Conservation (phyloP, 345 rosid species). For the Pugionium dolabratum region DNA sequence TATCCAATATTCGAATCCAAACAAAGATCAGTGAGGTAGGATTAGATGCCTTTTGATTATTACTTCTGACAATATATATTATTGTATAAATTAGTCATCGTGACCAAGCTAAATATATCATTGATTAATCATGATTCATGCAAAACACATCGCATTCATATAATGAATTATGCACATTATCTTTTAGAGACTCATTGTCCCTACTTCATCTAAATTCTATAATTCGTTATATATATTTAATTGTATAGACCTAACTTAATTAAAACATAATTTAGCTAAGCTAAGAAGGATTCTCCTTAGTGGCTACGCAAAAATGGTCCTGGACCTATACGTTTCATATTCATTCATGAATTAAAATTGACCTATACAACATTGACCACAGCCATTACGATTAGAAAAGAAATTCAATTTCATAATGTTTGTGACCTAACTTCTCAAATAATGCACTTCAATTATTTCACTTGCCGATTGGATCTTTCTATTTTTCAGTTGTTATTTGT, state of each 20-base stretch:
- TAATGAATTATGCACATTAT: constrained; percentile 18
- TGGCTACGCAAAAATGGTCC: constrained; percentile 29
- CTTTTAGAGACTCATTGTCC: constrained; percentile 24
- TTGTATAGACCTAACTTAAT: not conserved
- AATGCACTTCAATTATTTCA: too few species aligned
- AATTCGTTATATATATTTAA: constrained; percentile 13
- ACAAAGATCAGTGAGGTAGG: not conserved
- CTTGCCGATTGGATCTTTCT: not conserved
- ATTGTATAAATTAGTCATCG: not conserved
- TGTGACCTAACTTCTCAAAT: not conserved
- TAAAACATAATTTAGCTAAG: too few species aligned
- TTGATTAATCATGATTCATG: constrained; percentile 37
- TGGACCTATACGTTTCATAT: constrained; percentile 2
- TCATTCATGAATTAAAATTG: constrained; percentile 17
- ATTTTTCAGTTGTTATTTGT: not conserved
- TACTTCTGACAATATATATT: not conserved
- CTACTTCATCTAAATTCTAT: constrained; percentile 25
- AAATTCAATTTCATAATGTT: constrained; percentile 11
- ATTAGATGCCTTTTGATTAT: not conserved
- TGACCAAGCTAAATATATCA: constrained; percentile 8
- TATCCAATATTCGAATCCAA: not conserved
- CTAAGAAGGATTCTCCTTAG: not conserved
- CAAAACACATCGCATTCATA: constrained; percentile 30
- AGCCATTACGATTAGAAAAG: not conserved
- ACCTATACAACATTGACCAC: not conserved